Base-by-base conservation (phyloP, 2,329 filamentous ascomycete species). In the Pyricularia pennisetigena region DNA sequence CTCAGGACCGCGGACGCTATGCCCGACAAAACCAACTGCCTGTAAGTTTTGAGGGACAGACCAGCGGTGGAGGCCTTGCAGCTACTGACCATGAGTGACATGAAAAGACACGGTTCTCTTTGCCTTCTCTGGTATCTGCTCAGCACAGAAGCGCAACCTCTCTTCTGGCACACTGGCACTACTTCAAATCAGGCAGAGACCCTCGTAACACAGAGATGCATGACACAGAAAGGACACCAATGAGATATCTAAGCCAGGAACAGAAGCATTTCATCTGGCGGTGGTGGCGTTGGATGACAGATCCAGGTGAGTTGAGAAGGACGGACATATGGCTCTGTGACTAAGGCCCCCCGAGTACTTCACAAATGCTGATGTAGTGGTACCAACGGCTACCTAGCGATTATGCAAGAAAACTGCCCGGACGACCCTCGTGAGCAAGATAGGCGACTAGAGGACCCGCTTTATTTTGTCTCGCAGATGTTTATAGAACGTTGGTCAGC, bases 101-200 rank as follows among this genome's bases (percentile, higher is more conserved):
- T 16, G 4, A 9, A 4, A 29, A 67, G 16, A 28, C 14, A 14
- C 54, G 24, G 24, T 12, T n/a, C 32, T 20, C 24, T 20, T 28
- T 67, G 16, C 67, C 32, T 14, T 24, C 20, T n/a, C 10, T 81
- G 68, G 79, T 84, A 20, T 76, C 80, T 49, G 73, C 78, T 6
- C 74, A 84, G 1, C 83, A 85, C 20, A 74, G 78, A 14, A 77
- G 81, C 4, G 82, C 79, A 30, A 82, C 81, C 66, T 79, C 79
- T 67, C 74, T 85, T 30, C 79, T 85, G 1, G 74, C 76, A 12
- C 76, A 83, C 67, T 85, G 83, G 83, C 81, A 83, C 65, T 85
- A 85, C 71, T 85, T 80, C 73, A 81, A 80, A 68, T 77, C 76
- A 35, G 69, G 73, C 7, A 69, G 73, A 35, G 71, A 75, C 24